phyloP scores from a whole-genome alignment of 805 yeast species.

The Candida insectalens region DNA sequence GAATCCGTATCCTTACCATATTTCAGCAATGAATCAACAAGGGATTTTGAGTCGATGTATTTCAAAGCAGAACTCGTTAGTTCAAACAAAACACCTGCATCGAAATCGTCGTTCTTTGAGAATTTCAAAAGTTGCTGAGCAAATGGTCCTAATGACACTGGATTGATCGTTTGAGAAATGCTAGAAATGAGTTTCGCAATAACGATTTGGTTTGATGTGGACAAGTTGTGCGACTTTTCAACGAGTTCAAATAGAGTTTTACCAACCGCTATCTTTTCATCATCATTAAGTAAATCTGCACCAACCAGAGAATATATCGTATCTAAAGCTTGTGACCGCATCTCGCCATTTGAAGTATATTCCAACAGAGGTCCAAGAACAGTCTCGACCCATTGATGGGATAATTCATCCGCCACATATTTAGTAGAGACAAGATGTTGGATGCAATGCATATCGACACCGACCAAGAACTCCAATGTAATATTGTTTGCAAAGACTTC shows the following conservation, averaged over 20 bases:
- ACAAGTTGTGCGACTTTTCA: too few relatives aligned
- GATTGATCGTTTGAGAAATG: conserved; percentile 4
- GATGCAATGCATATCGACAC: conserved; percentile 14
- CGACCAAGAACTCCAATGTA: conserved; percentile 20
- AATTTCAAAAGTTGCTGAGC: conserved; percentile 10
- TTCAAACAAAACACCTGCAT: conserved; percentile 11
- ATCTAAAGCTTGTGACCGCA: conserved; percentile 11
- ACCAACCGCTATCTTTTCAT: conserved; percentile 6
- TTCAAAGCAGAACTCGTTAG: conserved; percentile 11
- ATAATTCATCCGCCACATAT: conserved; percentile 3
- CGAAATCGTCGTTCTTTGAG: conserved; percentile 8
- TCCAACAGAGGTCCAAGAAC: conserved; percentile 11
- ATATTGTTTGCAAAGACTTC: conserved; percentile 15
- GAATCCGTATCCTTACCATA: conserved; percentile 15
- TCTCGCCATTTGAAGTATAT: conserved; percentile 13
- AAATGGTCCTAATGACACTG: conserved; percentile 4
- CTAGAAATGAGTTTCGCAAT: conserved; percentile 8
- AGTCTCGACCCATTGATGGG: conserved; percentile 13
- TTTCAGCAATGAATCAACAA: conserved; percentile 9
- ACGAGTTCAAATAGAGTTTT: too few relatives aligned
- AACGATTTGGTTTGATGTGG: conserved; percentile 7
- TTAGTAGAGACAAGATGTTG: conserved; percentile 9
- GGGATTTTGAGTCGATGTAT: conserved; percentile 5
- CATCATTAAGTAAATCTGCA: conserved; percentile 5
- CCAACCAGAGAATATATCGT: conserved; percentile 8